Evolutionary conservation across 2,329 filamentous ascomycete genomes (phyloP).

Genomic region (Alternaria tenuissima): DNA sequence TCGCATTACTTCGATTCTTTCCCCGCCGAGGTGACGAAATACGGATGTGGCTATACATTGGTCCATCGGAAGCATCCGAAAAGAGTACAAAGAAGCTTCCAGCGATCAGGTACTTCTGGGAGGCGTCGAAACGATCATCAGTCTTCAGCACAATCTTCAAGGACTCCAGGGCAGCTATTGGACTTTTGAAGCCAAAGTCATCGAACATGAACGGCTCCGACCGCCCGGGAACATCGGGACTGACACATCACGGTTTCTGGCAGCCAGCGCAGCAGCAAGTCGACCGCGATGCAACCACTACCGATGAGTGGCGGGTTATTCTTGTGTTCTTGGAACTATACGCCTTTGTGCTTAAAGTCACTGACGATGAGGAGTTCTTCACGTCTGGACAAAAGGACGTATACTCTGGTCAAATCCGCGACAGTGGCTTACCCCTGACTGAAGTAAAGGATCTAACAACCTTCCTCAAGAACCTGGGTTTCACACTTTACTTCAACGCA

Average conservation of each 20-base stretch:
- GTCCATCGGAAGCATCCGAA: slow-evolving; percentile 62
- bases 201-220: slow-evolving; percentile 13
- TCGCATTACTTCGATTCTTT: slow-evolving; percentile 86
- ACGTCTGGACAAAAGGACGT: slow-evolving; percentile 56
- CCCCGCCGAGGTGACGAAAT: slow-evolving; percentile 84
- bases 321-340: slow-evolving; percentile 94
- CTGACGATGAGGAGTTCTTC: slow-evolving; percentile 97
- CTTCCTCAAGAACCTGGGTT: slow-evolving; percentile 91
- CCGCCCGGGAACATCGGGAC: slow-evolving; percentile 18
- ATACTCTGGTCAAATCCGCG: slow-evolving; percentile 48
- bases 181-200: slow-evolving; percentile 59
- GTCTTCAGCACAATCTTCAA: slow-evolving; percentile 65
- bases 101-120: slow-evolving; percentile 86
- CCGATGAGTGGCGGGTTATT: slow-evolving; percentile 85
- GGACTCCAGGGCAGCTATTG: slow-evolving; percentile 66
- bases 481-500: slow-evolving; percentile 85
- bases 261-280: slow-evolving; percentile 44
- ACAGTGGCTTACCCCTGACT: slow-evolving; percentile 72
- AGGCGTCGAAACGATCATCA: slow-evolving; percentile 65
- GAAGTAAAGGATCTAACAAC: slow-evolving; percentile 78
- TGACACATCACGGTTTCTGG: slow-evolving; percentile 40
- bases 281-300: slow-evolving; percentile 53
- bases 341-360: slow-evolving; percentile 88
- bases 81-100: slow-evolving; percentile 58
- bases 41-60: slow-evolving; percentile 90